phyloP scores from a whole-genome alignment of 345 rosid genomes.

The Anastatica hierochuntica region DNA sequence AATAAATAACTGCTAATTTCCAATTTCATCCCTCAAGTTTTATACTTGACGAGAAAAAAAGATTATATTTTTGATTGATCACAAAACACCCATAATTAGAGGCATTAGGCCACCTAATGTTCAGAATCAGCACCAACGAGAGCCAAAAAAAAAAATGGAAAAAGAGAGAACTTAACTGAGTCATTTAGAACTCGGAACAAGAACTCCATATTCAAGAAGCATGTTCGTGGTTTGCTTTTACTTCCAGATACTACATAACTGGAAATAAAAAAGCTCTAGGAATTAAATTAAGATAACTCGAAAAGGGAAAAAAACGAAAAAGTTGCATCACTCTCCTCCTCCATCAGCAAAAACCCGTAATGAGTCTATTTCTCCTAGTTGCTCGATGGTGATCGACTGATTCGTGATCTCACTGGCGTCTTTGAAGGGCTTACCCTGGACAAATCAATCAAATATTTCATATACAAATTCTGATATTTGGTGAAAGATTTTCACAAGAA shows the following conservation, averaged over 20 bases:
- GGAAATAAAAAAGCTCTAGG: too few relatives aligned
- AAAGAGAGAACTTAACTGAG: not conserved
- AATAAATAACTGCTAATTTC: not conserved
- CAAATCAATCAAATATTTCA: not conserved
- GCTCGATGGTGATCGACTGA: conserved; percentile 25
- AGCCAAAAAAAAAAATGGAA: too few relatives aligned
- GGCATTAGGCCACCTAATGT: not conserved
- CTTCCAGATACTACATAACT: conserved; percentile 16
- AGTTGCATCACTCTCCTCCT: too few relatives aligned
- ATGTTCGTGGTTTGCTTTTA: conserved; percentile 10
- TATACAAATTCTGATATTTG: too few relatives aligned
- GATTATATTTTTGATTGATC: not conserved
- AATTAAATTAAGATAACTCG: too few relatives aligned
- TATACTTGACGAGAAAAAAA: not conserved
- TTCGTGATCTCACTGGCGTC: conserved; percentile 68
- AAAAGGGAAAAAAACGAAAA: too few relatives aligned
- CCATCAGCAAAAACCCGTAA: not conserved
- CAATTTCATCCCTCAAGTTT: not conserved
- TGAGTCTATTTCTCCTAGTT: not conserved
- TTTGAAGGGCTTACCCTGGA: conserved; percentile 77
- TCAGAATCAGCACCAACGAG: too few relatives aligned
- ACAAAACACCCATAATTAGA: not conserved
- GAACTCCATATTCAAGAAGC: conserved; percentile 9
- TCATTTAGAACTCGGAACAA: too few relatives aligned
- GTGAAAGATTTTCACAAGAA: too few relatives aligned